Percentiles rank a stretch among this genome's conserved stretches.
phyloP scores from a whole-genome alignment of 495 filamentous ascomycete genomes.

The Aspergillus coremiiformis region DNA sequence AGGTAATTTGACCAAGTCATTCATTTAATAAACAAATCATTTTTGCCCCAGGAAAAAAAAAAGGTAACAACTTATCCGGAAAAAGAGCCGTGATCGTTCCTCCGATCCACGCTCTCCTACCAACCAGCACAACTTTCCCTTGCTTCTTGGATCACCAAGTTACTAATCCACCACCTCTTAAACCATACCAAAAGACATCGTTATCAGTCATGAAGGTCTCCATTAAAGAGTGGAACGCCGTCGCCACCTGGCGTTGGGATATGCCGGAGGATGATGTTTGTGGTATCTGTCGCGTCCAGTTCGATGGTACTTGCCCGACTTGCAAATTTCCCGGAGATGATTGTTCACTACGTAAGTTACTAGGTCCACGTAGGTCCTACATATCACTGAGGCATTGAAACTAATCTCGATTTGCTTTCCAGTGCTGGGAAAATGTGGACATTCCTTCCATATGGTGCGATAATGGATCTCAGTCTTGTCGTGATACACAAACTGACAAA shows the following conservation, averaged over 20 bases:
- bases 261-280: constrained; percentile 97
- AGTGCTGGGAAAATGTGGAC: constrained; percentile 95
- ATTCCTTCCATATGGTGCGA: constrained; percentile 92
- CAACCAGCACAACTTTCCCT: too few relatives aligned
- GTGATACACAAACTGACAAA: constrained; percentile 8
- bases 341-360: constrained; percentile 71
- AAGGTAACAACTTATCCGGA: too few relatives aligned
- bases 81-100: too few relatives aligned
- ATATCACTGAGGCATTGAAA: not conserved
- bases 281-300: constrained; percentile 96
- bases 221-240: constrained; percentile 85
- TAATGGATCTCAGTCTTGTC: constrained; percentile 14
- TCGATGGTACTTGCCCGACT: constrained; percentile 93
- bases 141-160: not conserved
- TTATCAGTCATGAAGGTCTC: constrained; percentile 70
- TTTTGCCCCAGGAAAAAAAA: too few relatives aligned
- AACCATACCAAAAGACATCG: not conserved
- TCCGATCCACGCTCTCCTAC: too few relatives aligned
- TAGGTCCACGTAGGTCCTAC: not conserved
- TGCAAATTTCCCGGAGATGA: constrained; percentile 98
- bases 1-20: too few relatives aligned
- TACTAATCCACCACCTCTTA: not conserved
- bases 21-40: too few relatives aligned
- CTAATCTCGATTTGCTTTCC: not conserved
- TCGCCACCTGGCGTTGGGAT: constrained; percentile 96